These are phyloP conservation scores for Takashimella koratensis DNA, from an alignment of 1,284 basidiomycete species.

Conservation along the genomic window DNA sequence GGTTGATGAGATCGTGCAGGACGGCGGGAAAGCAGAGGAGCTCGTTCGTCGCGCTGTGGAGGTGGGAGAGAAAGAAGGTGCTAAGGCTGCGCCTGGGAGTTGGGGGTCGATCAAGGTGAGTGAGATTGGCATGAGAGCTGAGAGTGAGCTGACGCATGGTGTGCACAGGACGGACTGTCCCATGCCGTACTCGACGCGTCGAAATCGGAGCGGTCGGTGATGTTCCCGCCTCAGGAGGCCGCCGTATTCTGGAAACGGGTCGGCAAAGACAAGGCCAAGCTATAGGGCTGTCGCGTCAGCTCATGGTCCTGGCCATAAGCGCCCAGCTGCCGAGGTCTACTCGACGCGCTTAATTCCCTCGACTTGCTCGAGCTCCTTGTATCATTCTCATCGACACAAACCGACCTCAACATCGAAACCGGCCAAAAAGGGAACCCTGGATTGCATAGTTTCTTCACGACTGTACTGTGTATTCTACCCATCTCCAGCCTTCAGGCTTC, in stretches of 20 bases:
- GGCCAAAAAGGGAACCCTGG: too few species aligned
- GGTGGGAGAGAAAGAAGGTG: slow-evolving; percentile 48
- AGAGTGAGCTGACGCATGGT: slow-evolving; percentile 1
- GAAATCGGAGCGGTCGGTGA: slow-evolving; percentile 29
- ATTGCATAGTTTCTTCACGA: too few species aligned
- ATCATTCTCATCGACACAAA: too few species aligned
- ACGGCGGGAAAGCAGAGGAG: slow-evolving; percentile 51
- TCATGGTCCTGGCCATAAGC: too few species aligned
- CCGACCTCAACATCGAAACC: too few species aligned
- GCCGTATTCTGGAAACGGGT: slow-evolving; percentile 33
- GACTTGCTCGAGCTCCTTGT: too few species aligned
- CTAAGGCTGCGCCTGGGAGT: slow-evolving; percentile 49
- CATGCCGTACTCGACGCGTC: slow-evolving; percentile 46
- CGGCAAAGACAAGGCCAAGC: slow-evolving; percentile 23
- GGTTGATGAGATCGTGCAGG: slow-evolving; percentile 63
- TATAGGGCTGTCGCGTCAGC: slow-evolving; percentile 16
- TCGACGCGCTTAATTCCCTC: too few species aligned
- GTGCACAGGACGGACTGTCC: slow-evolving; percentile 52
- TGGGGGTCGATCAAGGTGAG: slow-evolving; percentile 55
- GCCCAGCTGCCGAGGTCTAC: too few species aligned
- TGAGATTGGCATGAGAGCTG: slow-evolving; percentile 1
- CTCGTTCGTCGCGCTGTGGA: slow-evolving; percentile 55
- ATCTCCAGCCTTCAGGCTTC: too few species aligned
- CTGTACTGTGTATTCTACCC: too few species aligned
- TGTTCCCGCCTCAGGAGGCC: slow-evolving; percentile 21